A percentile compares a stretch with the other conserved stretches of the same genome.
phyloP scores from a whole-genome alignment of 192 early-diverging fungal genomes.

The Haplosporangium gracile region DNA sequence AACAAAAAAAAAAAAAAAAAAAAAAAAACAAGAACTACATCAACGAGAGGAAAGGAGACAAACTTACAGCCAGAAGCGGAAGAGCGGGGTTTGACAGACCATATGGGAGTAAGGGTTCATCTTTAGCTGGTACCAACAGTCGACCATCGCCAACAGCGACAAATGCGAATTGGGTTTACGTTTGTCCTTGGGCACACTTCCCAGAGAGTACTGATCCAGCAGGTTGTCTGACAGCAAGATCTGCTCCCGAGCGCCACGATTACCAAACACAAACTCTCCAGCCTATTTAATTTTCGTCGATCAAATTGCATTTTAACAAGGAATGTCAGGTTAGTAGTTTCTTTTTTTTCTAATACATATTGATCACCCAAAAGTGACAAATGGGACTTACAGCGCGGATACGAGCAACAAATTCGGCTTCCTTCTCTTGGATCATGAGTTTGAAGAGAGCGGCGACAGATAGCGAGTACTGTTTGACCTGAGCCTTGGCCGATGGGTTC shows the following conservation, averaged over 20 bases:
- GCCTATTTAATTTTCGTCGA: conserved; percentile 60
- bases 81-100: conserved; percentile 96
- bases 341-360: not conserved
- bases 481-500: conserved; percentile 88
- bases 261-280: conserved; percentile 89
- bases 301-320: not conserved
- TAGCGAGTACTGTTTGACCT: conserved; percentile 90
- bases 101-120: conserved; percentile 95
- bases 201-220: conserved; percentile 90
- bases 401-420: conserved; percentile 80
- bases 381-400: conserved; percentile 67
- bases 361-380: not conserved
- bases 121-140: conserved; percentile 89
- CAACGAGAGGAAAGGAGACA: too few relatives aligned
- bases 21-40: not conserved
- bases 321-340: conserved; percentile 1
- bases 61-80: conserved; percentile 87
- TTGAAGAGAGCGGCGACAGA: conserved; percentile 94
- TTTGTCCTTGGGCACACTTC: conserved; percentile 78
- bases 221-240: conserved; percentile 86
- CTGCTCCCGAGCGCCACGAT: conserved; percentile 65
- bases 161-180: conserved; percentile 91
- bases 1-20: conserved; percentile 2
- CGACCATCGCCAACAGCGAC: conserved; percentile 93
- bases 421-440: conserved; percentile 91